These are phyloP conservation scores for Penicillium sp. DNA, from an alignment of 2,329 filamentous ascomycete genomes.

Conservation along the genomic window DNA sequence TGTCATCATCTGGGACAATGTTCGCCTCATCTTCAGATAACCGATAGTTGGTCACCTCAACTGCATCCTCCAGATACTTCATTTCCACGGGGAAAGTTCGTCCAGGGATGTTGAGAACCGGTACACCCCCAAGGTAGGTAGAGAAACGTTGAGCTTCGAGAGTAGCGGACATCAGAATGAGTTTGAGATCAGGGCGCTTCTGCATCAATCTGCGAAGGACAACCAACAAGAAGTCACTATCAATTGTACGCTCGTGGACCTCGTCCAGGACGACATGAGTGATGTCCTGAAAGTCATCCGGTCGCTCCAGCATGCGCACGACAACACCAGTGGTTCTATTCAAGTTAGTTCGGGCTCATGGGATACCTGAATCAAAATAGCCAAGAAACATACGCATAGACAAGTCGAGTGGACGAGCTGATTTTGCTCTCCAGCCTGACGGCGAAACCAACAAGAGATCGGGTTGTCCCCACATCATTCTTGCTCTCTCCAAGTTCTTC, in stretches of 20 bases:
- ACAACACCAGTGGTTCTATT: slow-evolving; percentile 73
- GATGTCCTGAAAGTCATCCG: slow-evolving; percentile 81
- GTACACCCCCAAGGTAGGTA: slow-evolving; percentile 79
- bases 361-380: background rate
- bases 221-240: slow-evolving; percentile 93
- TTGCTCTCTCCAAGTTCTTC: slow-evolving; percentile 88
- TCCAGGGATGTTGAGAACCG: slow-evolving; percentile 86
- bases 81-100: slow-evolving; percentile 90
- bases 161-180: slow-evolving; percentile 96
- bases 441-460: slow-evolving; percentile 89
- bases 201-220: slow-evolving; percentile 80
- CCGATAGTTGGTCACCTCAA: slow-evolving; percentile 79
- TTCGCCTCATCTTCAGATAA: slow-evolving; percentile 59
- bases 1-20: slow-evolving; percentile 45
- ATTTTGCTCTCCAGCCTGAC: slow-evolving; percentile 90
- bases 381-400: slow-evolving; percentile 69
- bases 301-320: slow-evolving; percentile 94
- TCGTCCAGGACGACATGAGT: slow-evolving; percentile 97
- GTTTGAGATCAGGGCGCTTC: slow-evolving; percentile 78
- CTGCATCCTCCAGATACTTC: slow-evolving; percentile 85
- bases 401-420: slow-evolving; percentile 74
- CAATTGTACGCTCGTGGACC: slow-evolving; percentile 93
- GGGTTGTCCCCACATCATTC: slow-evolving; percentile 74
- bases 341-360: background rate
- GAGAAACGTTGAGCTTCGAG: slow-evolving; percentile 92